Evolutionary conservation across 2,329 filamentous ascomycete species (phyloP).

Genomic region (Penicillium sp.): DNA sequence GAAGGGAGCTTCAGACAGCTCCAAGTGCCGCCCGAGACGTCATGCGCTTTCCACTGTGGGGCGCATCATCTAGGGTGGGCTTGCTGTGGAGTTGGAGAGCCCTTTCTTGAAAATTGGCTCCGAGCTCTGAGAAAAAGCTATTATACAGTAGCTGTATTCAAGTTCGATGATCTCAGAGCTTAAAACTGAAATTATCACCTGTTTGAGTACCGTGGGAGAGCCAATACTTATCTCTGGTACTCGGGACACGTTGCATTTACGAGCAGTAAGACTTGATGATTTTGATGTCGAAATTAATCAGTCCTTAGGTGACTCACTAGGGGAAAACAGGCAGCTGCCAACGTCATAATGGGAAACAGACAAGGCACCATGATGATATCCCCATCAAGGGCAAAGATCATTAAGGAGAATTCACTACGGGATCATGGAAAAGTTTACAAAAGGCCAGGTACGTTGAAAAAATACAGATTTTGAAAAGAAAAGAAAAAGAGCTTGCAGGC

Average conservation of each 20-base stretch:
- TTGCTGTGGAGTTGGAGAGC: neutral
- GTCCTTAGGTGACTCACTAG: too few relatives aligned
- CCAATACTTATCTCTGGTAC: neutral
- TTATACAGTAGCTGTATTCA: neutral
- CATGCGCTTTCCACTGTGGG: conserved; percentile 23
- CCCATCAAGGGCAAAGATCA: too few relatives aligned
- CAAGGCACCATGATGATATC: too few relatives aligned
- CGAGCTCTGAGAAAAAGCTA: neutral
- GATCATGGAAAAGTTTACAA: neutral
- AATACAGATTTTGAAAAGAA: conserved; percentile 29
- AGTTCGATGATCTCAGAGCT: neutral
- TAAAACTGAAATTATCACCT: too few relatives aligned
- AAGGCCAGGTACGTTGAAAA: conserved; percentile 10
- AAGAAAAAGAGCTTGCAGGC: conserved; percentile 46
- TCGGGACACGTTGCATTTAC: neutral
- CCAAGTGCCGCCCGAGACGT: conserved; percentile 18
- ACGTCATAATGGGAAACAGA: too few relatives aligned
- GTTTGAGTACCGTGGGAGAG: neutral
- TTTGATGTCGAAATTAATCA: too few relatives aligned
- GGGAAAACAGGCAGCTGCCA: too few relatives aligned
- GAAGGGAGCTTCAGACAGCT: neutral
- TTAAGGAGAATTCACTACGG: neutral
- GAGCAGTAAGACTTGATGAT: neutral
- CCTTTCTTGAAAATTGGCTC: neutral
- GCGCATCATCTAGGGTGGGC: conserved; percentile 4